Percentiles rank a stretch among this genome's conserved stretches.
These are phyloP conservation scores for Sanghuangporus weigelae DNA, from an alignment of 1,284 basidiomycete species.

Conservation along the genomic window DNA sequence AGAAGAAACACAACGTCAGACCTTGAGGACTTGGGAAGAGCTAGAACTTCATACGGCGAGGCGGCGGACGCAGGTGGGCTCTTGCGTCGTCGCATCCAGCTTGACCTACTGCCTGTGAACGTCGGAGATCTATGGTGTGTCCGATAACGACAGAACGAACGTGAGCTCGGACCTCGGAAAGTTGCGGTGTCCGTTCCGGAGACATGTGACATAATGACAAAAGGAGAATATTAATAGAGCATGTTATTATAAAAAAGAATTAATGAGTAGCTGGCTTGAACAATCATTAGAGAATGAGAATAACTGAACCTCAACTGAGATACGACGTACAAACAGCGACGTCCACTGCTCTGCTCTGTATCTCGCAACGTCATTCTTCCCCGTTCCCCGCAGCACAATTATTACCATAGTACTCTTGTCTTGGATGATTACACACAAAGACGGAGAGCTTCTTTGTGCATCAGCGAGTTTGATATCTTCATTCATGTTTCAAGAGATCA, in stretches of 20 bases:
- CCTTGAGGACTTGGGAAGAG: neutral
- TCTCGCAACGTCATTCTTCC: neutral
- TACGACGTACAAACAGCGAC: neutral
- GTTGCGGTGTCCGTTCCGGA: neutral
- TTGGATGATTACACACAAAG: neutral
- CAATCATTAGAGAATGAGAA: neutral
- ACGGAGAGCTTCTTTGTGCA: neutral
- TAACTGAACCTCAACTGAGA: neutral
- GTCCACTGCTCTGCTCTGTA: too few relatives aligned
- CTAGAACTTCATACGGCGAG: neutral
- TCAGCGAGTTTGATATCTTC: neutral
- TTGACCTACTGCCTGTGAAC: neutral
- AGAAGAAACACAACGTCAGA: neutral
- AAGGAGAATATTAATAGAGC: neutral
- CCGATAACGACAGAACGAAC: neutral
- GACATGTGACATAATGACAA: neutral
- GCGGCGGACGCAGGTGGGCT: neutral
- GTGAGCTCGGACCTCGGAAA: neutral
- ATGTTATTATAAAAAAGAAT: neutral
- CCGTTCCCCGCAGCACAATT: neutral
- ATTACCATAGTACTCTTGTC: neutral
- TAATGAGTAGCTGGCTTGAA: neutral
- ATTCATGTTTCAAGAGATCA: neutral
- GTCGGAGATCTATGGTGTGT: neutral
- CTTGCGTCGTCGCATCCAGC: neutral